A percentile compares a stretch with the other conserved stretches of the same genome.
Conservation (phyloP, 495 filamentous ascomycete genomes). For the Podospora sp. region DNA sequence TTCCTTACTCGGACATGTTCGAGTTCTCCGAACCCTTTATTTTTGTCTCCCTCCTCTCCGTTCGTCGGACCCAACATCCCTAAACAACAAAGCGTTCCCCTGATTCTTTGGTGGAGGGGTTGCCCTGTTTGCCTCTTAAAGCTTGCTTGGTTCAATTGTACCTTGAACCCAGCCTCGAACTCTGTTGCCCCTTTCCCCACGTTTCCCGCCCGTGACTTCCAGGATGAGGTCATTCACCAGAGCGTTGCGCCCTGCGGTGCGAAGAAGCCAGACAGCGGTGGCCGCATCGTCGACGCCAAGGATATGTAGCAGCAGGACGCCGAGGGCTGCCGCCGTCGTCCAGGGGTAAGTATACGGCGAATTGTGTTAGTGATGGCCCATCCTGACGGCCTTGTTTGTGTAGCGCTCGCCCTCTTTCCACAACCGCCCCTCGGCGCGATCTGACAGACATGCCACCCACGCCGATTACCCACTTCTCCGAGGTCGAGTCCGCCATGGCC, state of each 20-base stretch:
- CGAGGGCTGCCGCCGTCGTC: constrained; percentile 15
- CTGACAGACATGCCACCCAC: constrained; percentile 77
- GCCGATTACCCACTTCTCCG: constrained; percentile 89
- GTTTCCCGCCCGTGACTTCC: constrained; percentile 5
- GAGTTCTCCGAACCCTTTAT: neutral
- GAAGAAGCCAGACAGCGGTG: constrained; percentile 48
- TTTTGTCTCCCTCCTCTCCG: neutral
- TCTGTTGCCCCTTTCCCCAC: neutral
- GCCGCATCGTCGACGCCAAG: constrained; percentile 31
- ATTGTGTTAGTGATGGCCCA: neutral
- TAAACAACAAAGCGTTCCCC: neutral
- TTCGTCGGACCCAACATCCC: neutral
- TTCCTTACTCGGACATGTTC: constrained; percentile 16
- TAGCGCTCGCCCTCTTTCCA: constrained; percentile 70
- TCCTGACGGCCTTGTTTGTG: neutral
- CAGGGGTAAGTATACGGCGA: constrained; percentile 32
- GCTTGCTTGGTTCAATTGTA: constrained; percentile 4
- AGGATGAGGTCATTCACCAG: constrained; percentile 72
- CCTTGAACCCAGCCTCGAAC: constrained; percentile 16
- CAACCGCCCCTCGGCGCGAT: constrained; percentile 61
- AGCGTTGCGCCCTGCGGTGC: constrained; percentile 68
- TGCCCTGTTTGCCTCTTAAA: neutral
- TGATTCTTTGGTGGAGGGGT: neutral
- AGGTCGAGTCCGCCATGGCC: constrained; percentile 85
- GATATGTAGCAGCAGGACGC: constrained; percentile 26